phyloP scores from a whole-genome alignment of 495 filamentous ascomycete genomes.

The Aspergillus saccharolyticus region DNA sequence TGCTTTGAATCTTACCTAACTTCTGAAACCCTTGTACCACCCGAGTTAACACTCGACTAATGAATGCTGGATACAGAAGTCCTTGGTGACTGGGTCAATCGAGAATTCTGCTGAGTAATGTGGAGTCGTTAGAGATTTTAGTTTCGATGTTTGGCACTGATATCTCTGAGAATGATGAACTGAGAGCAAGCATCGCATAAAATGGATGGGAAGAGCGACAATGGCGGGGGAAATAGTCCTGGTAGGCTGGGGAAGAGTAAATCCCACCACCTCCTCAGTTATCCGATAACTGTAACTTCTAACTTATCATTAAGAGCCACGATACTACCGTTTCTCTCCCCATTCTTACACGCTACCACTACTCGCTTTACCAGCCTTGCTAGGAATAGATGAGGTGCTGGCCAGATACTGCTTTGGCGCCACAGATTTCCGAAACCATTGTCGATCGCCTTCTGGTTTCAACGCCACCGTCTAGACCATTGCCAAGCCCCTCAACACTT shows the following conservation, averaged over 20 bases:
- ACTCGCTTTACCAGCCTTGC: neutral
- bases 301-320: neutral
- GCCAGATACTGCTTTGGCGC: slow-evolving; percentile 3
- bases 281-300: slow-evolving; percentile 2
- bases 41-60: slow-evolving; percentile 3
- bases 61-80: slow-evolving; percentile 4
- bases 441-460: slow-evolving; percentile 8
- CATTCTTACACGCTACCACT: neutral
- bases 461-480: slow-evolving; percentile 14
- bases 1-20: neutral
- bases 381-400: neutral
- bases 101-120: slow-evolving; percentile 11
- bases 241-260: slow-evolving; percentile 1
- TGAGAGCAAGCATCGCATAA: neutral
- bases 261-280: neutral
- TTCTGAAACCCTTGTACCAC: neutral
- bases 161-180: slow-evolving; percentile 9
- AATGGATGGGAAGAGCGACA: neutral
- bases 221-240: neutral
- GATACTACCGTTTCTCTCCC: neutral
- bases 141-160: slow-evolving; percentile 12
- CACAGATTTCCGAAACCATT: slow-evolving; percentile 2
- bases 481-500: neutral
- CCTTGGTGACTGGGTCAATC: slow-evolving; percentile 13
- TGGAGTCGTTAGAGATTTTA: slow-evolving; percentile 13